Percentiles rank a stretch among this genome's conserved stretches.
These are phyloP conservation scores for Periconia digitata DNA, from an alignment of 2,329 filamentous ascomycete genomes.

Conservation along the genomic window DNA sequence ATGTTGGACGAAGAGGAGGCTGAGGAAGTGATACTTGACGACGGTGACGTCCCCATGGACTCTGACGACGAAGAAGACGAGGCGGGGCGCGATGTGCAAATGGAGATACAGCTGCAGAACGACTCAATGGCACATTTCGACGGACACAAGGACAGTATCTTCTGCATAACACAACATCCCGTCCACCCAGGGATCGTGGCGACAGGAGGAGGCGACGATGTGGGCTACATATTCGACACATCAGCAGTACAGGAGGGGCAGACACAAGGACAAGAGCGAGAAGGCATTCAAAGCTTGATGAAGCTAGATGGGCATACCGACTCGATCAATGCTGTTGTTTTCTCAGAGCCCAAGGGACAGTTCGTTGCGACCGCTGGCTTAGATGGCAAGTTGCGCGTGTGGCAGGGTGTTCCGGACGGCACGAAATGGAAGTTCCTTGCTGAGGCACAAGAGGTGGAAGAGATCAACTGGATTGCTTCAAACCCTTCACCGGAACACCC, in stretches of 20 bases:
- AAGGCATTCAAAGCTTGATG: conserved; percentile 67
- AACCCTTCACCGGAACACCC: conserved; percentile 72
- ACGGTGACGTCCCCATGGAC: conserved; percentile 78
- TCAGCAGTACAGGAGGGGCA: conserved; percentile 62
- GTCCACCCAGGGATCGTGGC: conserved; percentile 74
- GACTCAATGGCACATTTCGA: conserved; percentile 95
- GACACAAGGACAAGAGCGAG: conserved; percentile 52
- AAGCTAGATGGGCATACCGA: conserved; percentile 88
- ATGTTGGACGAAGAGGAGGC: conserved; percentile 78
- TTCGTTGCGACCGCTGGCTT: conserved; percentile 85
- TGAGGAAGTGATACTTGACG: conserved; percentile 70
- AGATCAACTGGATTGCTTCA: conserved; percentile 85
- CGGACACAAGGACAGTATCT: conserved; percentile 84
- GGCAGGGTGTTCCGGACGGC: conserved; percentile 56
- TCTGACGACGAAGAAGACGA: conserved; percentile 63
- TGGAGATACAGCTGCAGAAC: conserved; percentile 82
- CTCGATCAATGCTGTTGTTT: conserved; percentile 82
- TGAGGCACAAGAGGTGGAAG: conserved; percentile 85
- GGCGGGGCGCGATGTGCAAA: conserved; percentile 52
- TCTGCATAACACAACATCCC: conserved; percentile 92
- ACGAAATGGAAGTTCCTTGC: conserved; percentile 67
- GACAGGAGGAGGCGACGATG: conserved; percentile 84
- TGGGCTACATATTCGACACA: conserved; percentile 83
- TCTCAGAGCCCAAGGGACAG: conserved; percentile 80
- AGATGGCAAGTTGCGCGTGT: conserved; percentile 78